Evolutionary conservation across 768 basidiomycete species (phyloP).

Genomic region (Leucocoprinus leucothites): DNA sequence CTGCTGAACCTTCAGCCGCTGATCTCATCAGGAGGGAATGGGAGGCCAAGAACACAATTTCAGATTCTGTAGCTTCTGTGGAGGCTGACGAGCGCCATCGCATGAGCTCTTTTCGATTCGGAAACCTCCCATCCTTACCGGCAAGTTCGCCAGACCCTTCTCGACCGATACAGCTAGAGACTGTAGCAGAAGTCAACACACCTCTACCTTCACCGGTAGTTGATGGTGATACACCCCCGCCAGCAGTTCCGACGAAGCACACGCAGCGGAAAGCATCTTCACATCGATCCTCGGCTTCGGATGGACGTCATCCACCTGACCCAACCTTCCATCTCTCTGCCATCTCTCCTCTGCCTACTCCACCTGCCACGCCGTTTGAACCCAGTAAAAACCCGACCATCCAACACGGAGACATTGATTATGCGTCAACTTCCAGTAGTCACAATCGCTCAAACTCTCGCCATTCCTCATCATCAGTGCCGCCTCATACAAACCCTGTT

Average conservation of each 20-base stretch:
- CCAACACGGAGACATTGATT: not conserved
- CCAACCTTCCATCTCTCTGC: conserved; percentile 13
- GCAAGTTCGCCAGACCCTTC: not conserved
- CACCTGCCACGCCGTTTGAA: conserved; percentile 12
- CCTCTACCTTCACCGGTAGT: conserved; percentile 7
- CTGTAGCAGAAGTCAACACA: not conserved
- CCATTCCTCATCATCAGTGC: conserved; percentile 10
- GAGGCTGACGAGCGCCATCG: conserved; percentile 24
- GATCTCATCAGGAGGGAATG: conserved; percentile 52
- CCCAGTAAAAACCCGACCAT: not conserved
- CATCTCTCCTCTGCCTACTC: conserved; percentile 8
- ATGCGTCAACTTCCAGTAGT: not conserved
- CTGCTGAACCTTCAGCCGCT: conserved; percentile 38
- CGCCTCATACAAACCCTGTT: conserved; percentile 13
- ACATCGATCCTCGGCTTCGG: conserved; percentile 7
- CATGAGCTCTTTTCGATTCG: conserved; percentile 34
- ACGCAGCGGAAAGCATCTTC: not conserved
- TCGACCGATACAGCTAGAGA: not conserved
- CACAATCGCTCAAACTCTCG: conserved; percentile 4
- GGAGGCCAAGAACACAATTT: conserved; percentile 37
- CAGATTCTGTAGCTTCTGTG: conserved; percentile 8
- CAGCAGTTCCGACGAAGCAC: conserved; percentile 1
- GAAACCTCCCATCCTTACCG: conserved; percentile 16
- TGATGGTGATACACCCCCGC: not conserved
- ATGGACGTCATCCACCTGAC: not conserved